These are phyloP conservation scores for Keithomyces neogunnii DNA, from an alignment of 2,329 filamentous ascomycete species.

Conservation along the genomic window DNA sequence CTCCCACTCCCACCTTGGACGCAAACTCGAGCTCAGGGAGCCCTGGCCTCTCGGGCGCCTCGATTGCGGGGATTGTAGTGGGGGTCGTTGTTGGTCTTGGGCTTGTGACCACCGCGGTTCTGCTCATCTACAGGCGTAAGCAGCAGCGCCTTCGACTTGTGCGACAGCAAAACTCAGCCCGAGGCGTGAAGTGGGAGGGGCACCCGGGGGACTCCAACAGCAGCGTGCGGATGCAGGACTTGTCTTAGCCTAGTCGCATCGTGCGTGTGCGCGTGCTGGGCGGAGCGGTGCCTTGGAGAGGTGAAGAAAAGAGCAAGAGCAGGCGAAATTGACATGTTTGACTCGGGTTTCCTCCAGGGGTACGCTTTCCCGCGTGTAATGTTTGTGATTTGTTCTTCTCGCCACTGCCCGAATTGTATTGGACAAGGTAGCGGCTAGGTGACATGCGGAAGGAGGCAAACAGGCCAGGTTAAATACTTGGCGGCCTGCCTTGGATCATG, in stretches of 20 bases:
- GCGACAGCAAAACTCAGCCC: slow-evolving; percentile 16
- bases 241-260: neutral
- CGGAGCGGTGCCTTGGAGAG: neutral
- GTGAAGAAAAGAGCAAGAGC: neutral
- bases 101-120: slow-evolving; percentile 49
- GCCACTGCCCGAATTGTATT: no score
- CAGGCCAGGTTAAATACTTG: no score
- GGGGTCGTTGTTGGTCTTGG: slow-evolving; percentile 57
- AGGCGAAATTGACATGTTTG: no score
- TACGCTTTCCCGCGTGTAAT: no score
- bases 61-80: slow-evolving; percentile 68
- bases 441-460: no score
- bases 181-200: slow-evolving; percentile 16
- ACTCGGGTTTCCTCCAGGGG: no score
- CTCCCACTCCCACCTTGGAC: slow-evolving; percentile 8
- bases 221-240: slow-evolving; percentile 13
- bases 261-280: neutral
- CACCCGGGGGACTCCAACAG: slow-evolving; percentile 10
- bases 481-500: no score
- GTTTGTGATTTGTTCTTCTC: no score
- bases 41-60: slow-evolving; percentile 50
- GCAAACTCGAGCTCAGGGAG: slow-evolving; percentile 15
- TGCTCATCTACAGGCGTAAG: slow-evolving; percentile 41
- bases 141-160: slow-evolving; percentile 14
- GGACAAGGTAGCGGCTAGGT: no score